These are phyloP conservation scores for Nephelium lappaceum DNA, from an alignment of 345 rosid genomes.

Conservation along the genomic window DNA sequence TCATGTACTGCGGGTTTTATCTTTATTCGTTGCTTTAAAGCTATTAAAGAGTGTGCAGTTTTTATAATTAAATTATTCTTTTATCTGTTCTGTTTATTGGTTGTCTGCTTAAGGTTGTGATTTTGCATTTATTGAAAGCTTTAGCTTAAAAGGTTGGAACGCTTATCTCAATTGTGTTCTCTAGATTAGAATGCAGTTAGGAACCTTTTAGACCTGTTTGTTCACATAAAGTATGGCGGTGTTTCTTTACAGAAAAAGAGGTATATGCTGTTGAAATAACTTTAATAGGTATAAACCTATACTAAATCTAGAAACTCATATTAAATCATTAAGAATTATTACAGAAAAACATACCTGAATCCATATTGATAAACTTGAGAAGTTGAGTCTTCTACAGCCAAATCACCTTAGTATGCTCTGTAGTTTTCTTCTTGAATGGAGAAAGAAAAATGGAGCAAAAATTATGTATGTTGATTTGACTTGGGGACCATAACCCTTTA, in stretches of 20 bases:
- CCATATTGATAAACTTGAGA: no score
- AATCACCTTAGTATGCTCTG: no score
- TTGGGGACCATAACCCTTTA: no score
- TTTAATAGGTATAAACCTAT: no score
- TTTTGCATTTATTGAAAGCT: neutral
- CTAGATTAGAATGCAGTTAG: neutral
- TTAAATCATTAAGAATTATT: no score
- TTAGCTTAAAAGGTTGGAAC: neutral
- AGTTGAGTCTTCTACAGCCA: no score
- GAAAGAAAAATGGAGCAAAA: no score
- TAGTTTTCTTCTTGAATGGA: no score
- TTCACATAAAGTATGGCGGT: neutral
- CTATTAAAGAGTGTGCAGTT: neutral
- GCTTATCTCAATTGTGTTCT: neutral
- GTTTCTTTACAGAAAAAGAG: neutral
- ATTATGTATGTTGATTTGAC: no score
- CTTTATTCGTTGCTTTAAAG: neutral
- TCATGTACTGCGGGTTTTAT: conserved; percentile 93
- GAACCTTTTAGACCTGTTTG: neutral
- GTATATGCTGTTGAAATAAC: no score
- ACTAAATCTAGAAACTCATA: no score
- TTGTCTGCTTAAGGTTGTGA: neutral
- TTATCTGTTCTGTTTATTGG: neutral
- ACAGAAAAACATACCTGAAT: no score
- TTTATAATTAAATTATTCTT: neutral